Base-by-base conservation (phyloP, 306 rosid genomes). In the Cucumis hystrix region DNA sequence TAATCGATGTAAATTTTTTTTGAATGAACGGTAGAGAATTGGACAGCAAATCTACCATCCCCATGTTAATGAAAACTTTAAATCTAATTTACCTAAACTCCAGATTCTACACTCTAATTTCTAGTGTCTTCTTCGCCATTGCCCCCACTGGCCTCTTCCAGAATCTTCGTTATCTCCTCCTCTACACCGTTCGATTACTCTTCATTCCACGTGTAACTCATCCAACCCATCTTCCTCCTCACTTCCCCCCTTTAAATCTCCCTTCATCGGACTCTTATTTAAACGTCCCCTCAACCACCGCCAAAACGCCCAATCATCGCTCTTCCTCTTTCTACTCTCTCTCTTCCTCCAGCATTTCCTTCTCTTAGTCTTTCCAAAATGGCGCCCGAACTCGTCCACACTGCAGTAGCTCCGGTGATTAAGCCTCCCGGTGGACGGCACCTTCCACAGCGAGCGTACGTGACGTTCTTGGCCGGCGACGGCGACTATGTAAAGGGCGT, bases 401-500 rank as follows among this genome's bases (percentile, higher is more conserved):
- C 71, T 1, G 47, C 49, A 13, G 47, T 4, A 37, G 23, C 47
- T 64, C 43, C 68, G 43, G 71, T 17, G 25, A 64, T 23, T 23
- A 23, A 64, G 14, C 15, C 21, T 0, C 21, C 23, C 21, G 67
- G n/a, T 0, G 6, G 23, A 12, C 45, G 8, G 1, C 43, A 12
- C 23, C 45, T 64, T 0, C 70, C 49, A 2, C 14, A 14, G 13
- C 49, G 71, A 6, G 71, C 49, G n/a, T 93, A 81, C 25, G 98
- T 91, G n/a, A 91, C 98, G 0, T 89, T 93, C 79, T 84, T 93
- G 65, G 98, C 98, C 4, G 97, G 98, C 1, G 74, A 86, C 21
- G 93, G 90, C 2, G 96, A 93, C 83, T 91, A 93, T 21, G 65
- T 87, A 7, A 89, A 91, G 57, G 98, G 98, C 16, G 98, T 89